Conservation (phyloP, 2,329 filamentous ascomycete species). For the Metarhizium album region DNA sequence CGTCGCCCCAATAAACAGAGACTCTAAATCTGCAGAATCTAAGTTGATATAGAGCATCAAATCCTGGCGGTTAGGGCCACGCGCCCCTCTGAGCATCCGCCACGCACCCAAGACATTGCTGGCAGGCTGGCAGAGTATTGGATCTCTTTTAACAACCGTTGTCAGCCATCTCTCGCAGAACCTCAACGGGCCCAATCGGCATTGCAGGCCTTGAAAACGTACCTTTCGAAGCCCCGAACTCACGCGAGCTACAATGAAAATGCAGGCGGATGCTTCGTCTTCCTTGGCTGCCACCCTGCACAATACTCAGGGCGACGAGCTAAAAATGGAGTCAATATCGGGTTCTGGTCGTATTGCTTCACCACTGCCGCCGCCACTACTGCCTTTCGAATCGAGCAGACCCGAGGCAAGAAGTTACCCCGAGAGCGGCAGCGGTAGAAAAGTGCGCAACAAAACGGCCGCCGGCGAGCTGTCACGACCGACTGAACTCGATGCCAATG, state of each 20-base stretch:
- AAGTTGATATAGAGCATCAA: background rate
- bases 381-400: conserved; percentile 28
- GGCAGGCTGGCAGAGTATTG: background rate
- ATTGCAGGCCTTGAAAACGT: conserved; percentile 8
- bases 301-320: background rate
- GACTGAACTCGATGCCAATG: conserved; percentile 36
- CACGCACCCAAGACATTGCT: background rate
- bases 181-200: conserved; percentile 8
- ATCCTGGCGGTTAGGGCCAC: conserved; percentile 4
- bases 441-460: conserved; percentile 24
- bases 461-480: conserved; percentile 24
- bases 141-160: conserved; percentile 13
- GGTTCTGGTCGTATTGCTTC: conserved; percentile 28
- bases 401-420: conserved; percentile 30
- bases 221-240: background rate
- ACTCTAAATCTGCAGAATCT: background rate
- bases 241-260: conserved; percentile 10
- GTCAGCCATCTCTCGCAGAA: conserved; percentile 14
- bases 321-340: background rate
- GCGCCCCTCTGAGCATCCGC: conserved; percentile 7
- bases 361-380: conserved; percentile 26
- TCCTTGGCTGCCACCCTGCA: conserved; percentile 19
- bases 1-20: background rate
- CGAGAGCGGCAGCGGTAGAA: conserved; percentile 22
- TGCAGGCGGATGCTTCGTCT: conserved; percentile 22